phyloP scores from a whole-genome alignment of 2,329 filamentous ascomycete genomes.

The Fusarium sublunatum region DNA sequence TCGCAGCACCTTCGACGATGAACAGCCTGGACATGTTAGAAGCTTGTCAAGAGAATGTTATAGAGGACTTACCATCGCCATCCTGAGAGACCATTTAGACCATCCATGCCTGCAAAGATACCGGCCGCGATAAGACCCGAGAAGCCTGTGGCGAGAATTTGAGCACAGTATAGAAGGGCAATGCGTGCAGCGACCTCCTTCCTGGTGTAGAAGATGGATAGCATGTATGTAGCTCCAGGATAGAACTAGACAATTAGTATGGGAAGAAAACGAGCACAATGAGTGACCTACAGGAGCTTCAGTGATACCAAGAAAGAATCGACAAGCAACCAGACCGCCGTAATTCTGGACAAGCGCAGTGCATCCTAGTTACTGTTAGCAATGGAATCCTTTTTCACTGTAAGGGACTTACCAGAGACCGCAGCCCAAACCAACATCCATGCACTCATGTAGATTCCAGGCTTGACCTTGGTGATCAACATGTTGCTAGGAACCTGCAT shows the following conservation, averaged over 20 bases:
- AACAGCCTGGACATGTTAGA: conserved; percentile 41
- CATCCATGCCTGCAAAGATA: conserved; percentile 60
- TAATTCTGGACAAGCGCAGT: conserved; percentile 53
- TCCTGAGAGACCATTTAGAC: conserved; percentile 64
- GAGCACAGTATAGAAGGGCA: conserved; percentile 68
- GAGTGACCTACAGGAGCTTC: conserved; percentile 49
- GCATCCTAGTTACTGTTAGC: conserved; percentile 39
- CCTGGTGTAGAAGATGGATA: conserved; percentile 51
- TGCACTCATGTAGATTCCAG: conserved; percentile 56
- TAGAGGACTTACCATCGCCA: conserved; percentile 65
- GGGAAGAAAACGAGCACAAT: not conserved
- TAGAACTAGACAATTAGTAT: conserved; percentile 48
- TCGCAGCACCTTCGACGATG: conserved; percentile 67
- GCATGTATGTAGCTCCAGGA: conserved; percentile 52
- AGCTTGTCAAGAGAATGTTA: rapidly evolving
- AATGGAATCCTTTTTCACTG: too few species aligned
- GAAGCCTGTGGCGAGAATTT: conserved; percentile 75
- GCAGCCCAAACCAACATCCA: conserved; percentile 57
- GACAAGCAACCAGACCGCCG: conserved; percentile 49
- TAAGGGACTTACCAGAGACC: conserved; percentile 46
- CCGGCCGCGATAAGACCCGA: conserved; percentile 71
- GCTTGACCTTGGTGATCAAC: conserved; percentile 56
- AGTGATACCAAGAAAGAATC: conserved; percentile 55
- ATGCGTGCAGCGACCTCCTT: conserved; percentile 70
- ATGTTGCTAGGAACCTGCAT: conserved; percentile 57